Conservation (phyloP, 257 asterid species). For the Linaria vulgaris region DNA sequence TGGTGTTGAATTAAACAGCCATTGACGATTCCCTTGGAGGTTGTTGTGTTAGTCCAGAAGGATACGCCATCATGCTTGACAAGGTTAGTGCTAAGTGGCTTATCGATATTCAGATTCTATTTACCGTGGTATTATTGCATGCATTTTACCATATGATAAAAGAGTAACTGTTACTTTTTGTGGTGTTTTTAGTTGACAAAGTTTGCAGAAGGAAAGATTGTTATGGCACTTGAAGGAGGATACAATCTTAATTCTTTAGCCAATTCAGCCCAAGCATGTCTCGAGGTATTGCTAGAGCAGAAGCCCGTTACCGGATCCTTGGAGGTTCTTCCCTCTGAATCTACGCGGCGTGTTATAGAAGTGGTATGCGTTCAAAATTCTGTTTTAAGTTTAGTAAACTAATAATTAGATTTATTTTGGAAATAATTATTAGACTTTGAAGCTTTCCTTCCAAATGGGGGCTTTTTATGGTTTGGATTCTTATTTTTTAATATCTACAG, state of each 20-base stretch:
- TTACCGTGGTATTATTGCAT: background rate
- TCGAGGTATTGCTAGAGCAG: conserved; percentile 60
- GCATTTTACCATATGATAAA: background rate
- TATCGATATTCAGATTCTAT: conserved; percentile 4
- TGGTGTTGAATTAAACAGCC: conserved; percentile 52
- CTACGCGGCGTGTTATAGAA: conserved; percentile 85
- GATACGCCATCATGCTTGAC: conserved; percentile 78
- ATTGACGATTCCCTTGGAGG: conserved; percentile 90
- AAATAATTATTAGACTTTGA: too few relatives aligned
- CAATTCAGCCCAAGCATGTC: conserved; percentile 75
- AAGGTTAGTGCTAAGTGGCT: conserved; percentile 58
- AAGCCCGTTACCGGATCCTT: conserved; percentile 53
- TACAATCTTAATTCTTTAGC: conserved; percentile 78
- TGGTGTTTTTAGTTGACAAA: conserved; percentile 58
- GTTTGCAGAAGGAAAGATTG: conserved; percentile 86
- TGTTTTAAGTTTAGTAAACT: too few relatives aligned
- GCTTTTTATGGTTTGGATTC: too few relatives aligned
- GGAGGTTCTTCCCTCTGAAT: conserved; percentile 68
- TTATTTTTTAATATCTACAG: too few relatives aligned
- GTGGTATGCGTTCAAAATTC: conserved; percentile 45
- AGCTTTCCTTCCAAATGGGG: too few relatives aligned
- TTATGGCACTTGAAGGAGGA: conserved; percentile 98
- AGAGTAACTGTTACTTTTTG: conserved; percentile 20
- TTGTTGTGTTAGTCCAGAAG: conserved; percentile 80
- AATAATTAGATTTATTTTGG: too few relatives aligned